Evolutionary conservation across 1,284 basidiomycete species (phyloP).

Genomic region (Earliella scabrosa): DNA sequence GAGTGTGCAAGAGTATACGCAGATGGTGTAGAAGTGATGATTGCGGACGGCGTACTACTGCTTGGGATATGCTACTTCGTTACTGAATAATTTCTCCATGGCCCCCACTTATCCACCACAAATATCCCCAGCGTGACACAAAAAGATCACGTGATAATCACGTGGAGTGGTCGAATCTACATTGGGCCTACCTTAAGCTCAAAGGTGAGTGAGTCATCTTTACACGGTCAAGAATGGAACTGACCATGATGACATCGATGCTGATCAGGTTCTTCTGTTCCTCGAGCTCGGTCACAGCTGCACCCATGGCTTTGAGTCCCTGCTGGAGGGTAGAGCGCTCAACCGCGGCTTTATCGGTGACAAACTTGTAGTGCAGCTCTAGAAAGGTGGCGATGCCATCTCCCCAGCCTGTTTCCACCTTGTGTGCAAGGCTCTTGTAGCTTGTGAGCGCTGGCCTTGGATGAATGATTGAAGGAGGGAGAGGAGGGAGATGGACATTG

Average conservation of each 20-base stretch:
- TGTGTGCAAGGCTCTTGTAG: neutral
- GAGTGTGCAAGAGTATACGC: too few species aligned
- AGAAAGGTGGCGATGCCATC: slow-evolving; percentile 3
- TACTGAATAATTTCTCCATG: neutral
- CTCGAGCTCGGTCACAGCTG: slow-evolving; percentile 6
- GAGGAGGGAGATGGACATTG: neutral
- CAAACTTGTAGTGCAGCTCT: neutral
- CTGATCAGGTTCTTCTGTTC: slow-evolving; percentile 9
- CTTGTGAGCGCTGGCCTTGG: neutral
- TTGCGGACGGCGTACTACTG: neutral
- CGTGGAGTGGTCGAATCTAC: neutral
- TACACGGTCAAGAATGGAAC: neutral
- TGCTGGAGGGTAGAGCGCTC: neutral
- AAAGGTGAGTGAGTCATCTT: too few species aligned
- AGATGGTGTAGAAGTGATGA: neutral
- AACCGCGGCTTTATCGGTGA: too few species aligned
- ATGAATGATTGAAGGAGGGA: neutral
- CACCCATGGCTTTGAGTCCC: neutral
- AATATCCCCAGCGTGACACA: neutral
- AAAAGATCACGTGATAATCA: neutral
- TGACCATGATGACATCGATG: slow-evolving; percentile 3
- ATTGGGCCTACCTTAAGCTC: neutral
- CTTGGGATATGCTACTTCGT: neutral
- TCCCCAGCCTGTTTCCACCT: slow-evolving; percentile 1
- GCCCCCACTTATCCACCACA: neutral